Conservation (phyloP, 2,329 filamentous ascomycete genomes). For the Fusarium sp. region DNA sequence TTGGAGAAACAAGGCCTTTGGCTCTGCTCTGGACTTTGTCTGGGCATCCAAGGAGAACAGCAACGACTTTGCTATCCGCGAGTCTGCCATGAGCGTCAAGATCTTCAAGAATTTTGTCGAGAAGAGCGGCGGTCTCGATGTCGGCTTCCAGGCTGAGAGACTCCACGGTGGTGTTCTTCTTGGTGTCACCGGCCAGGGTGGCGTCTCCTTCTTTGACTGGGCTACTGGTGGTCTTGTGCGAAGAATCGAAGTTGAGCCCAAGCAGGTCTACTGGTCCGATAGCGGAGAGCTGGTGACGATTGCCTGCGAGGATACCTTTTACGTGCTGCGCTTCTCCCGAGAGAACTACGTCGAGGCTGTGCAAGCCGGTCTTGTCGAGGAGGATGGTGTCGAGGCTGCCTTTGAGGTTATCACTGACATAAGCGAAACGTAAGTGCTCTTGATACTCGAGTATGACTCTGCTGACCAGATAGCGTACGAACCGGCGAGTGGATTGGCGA, state of each 20-base stretch:
- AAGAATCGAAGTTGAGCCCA: constrained; percentile 85
- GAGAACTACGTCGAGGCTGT: constrained; percentile 88
- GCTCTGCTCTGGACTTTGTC: constrained; percentile 93
- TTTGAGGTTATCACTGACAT: constrained; percentile 98
- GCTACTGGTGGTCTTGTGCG: constrained; percentile 87
- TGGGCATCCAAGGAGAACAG: constrained; percentile 98
- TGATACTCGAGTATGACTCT: not conserved
- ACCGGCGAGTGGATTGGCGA: constrained; percentile 99
- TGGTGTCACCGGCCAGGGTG: constrained; percentile 94
- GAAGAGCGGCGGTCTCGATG: constrained; percentile 87
- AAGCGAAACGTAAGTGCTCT: constrained; percentile 76
- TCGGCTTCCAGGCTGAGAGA: constrained; percentile 94
- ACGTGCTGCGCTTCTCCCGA: constrained; percentile 90
- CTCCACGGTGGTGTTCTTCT: constrained; percentile 89
- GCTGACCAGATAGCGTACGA: constrained; percentile 70
- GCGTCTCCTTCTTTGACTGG: constrained; percentile 98
- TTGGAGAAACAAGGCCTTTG: constrained; percentile 97
- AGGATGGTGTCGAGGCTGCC: constrained; percentile 92
- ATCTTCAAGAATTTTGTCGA: constrained; percentile 98
- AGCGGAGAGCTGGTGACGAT: constrained; percentile 92
- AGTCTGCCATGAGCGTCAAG: constrained; percentile 94
- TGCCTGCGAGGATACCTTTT: constrained; percentile 95
- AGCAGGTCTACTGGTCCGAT: constrained; percentile 93
- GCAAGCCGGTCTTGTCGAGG: constrained; percentile 84
- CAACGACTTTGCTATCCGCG: constrained; percentile 97